Evolutionary conservation across 305 asterid genomes (phyloP), one percentile per base, ranked within the genome.

Genomic region (Fraxinus greggii): DNA sequence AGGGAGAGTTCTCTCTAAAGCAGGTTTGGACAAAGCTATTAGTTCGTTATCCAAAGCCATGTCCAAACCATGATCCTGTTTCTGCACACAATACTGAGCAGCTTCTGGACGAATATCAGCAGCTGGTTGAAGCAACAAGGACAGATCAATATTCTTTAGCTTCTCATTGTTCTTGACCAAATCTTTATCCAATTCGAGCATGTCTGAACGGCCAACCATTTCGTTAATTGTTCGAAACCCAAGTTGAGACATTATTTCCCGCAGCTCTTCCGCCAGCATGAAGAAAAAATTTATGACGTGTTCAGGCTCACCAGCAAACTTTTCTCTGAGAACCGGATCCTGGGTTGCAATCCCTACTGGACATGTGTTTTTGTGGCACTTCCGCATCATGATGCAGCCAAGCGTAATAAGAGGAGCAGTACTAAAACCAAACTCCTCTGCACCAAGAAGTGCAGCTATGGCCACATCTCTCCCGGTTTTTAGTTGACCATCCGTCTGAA

Each of bases 341-440:
- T 97, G 99, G 77, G 98, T 97, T 67, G 99, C 99, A 76, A 97
- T 95, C 76, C 99, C 99, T 38, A 97, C 99, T 24, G 98, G 99
- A 84, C 98, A 97, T 24, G 99, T 97, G 90, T 97, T 97, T 86
- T 95, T 95, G 79, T 97, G 99, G 89, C 99, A 97, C 92, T 97
- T 97, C n/a, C 98, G 85, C 98, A 97, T 97, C 99, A 97, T 97
- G 86, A 97, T 95, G 92, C 99, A 97, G 75, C 99, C 99, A 12
- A 97, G 93, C 0, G 97, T 93, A 80, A 97, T 97, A 77, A 97
- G 97, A 69, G 99, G 99, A 73, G 98, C 99, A 21, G 99, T 97
- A 90, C 98, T 97, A 85, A 97, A 97, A 84, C 98, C 99, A 23
- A 97, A 97, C 90, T 97, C 99, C 91, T 97, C 99, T 0, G 99